These are phyloP conservation scores for Pichia californica DNA, from an alignment of 805 yeast species.

Conservation along the genomic window DNA sequence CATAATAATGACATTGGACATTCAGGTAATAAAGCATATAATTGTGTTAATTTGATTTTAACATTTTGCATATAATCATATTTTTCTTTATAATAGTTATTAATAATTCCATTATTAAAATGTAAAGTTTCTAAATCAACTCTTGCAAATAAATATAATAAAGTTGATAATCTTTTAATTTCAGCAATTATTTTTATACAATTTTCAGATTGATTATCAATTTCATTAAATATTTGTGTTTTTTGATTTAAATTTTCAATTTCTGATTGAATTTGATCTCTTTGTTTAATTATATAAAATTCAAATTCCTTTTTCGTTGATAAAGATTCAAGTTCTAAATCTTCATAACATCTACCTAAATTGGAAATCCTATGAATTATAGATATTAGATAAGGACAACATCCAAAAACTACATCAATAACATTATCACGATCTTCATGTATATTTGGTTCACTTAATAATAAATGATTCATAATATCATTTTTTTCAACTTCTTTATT, in stretches of 20 bases:
- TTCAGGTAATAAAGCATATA: slow-evolving; percentile 24
- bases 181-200: slow-evolving; percentile 31
- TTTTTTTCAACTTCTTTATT: background rate
- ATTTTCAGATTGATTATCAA: slow-evolving; percentile 14
- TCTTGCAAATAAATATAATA: slow-evolving; percentile 32
- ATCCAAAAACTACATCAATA: slow-evolving; percentile 36
- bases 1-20: slow-evolving; percentile 34
- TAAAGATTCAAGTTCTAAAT: slow-evolving; percentile 24
- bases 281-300: slow-evolving; percentile 23
- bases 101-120: slow-evolving; percentile 12
- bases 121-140: slow-evolving; percentile 25
- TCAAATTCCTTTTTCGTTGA: slow-evolving; percentile 10
- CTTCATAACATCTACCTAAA: slow-evolving; percentile 33
- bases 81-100: slow-evolving; percentile 8
- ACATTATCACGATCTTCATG: slow-evolving; percentile 20
- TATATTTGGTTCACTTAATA: background rate
- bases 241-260: slow-evolving; percentile 22
- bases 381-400: slow-evolving; percentile 33
- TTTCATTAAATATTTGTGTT: slow-evolving; percentile 15
- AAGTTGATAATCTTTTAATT: slow-evolving; percentile 32
- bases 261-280: slow-evolving; percentile 24
- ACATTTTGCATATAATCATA: slow-evolving; percentile 14
- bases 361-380: slow-evolving; percentile 32
- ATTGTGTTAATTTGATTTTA: slow-evolving; percentile 20
- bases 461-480: background rate